phyloP scores from a whole-genome alignment of 805 yeast species.

The Saccharomycopsis fodiens region DNA sequence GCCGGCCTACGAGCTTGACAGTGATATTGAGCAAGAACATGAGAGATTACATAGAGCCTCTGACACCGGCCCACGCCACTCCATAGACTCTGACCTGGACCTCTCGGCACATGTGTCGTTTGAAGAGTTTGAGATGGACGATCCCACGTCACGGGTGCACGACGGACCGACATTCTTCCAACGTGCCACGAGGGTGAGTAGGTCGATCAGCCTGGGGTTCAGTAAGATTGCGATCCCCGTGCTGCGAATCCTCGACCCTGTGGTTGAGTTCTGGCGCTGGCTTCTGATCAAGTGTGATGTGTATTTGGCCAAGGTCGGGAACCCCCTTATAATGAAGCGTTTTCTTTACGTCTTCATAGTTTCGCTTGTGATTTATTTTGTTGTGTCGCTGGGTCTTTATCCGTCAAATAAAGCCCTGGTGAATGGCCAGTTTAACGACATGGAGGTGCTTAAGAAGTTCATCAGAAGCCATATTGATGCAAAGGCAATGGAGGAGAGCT shows the following conservation, averaged over 20 bases:
- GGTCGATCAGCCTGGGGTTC: slow-evolving; percentile 20
- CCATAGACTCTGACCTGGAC: background rate
- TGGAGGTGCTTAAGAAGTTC: slow-evolving; percentile 40
- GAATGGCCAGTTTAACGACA: slow-evolving; percentile 59
- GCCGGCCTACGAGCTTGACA: slow-evolving; percentile 1
- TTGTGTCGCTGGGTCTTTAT: slow-evolving; percentile 50
- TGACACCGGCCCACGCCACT: too few species aligned
- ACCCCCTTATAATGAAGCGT: slow-evolving; percentile 51
- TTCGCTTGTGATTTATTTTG: slow-evolving; percentile 47
- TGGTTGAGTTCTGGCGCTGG: slow-evolving; percentile 31
- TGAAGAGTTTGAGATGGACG: slow-evolving; percentile 40
- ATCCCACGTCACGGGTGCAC: slow-evolving; percentile 21
- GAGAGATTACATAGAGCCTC: background rate
- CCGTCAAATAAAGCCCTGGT: slow-evolving; percentile 35
- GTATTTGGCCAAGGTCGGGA: slow-evolving; percentile 29
- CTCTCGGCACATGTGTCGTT: slow-evolving; percentile 8
- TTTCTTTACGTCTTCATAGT: slow-evolving; percentile 62
- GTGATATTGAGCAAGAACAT: too few species aligned
- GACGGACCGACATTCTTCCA: slow-evolving; percentile 20
- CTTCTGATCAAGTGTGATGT: slow-evolving; percentile 43
- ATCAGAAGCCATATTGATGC: slow-evolving; percentile 46
- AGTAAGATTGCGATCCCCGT: slow-evolving; percentile 31
- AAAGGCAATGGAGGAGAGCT: slow-evolving; percentile 51
- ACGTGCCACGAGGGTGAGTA: slow-evolving; percentile 2
- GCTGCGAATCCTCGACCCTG: slow-evolving; percentile 34